phyloP scores from a whole-genome alignment of 106 monocot species.

The Hemerocallis citrina region DNA sequence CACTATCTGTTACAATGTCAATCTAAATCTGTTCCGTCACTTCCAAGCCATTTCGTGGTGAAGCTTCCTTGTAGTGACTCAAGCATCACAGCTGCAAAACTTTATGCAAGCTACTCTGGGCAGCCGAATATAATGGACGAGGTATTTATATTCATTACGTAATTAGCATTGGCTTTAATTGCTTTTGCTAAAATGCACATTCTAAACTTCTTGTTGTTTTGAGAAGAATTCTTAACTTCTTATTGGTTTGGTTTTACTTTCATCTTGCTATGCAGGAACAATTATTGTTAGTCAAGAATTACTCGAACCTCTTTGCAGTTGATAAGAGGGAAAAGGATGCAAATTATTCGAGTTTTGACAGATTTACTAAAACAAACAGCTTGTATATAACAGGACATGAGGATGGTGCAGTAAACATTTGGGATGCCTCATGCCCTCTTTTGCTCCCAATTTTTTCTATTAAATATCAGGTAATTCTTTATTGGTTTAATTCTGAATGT shows the following conservation, averaged over 20 bases:
- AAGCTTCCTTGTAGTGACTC: constrained; percentile 58
- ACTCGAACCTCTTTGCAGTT: constrained; percentile 38
- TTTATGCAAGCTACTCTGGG: constrained; percentile 23
- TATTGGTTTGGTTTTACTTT: not conserved
- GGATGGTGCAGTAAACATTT: constrained; percentile 75
- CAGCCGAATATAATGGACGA: constrained; percentile 23
- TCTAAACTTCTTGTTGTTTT: not conserved
- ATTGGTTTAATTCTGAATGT: not conserved
- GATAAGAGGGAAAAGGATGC: constrained; percentile 39
- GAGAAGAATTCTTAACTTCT: not conserved
- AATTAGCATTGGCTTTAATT: no score
- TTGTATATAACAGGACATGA: constrained; percentile 76
- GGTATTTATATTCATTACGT: constrained; percentile 29
- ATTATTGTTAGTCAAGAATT: constrained; percentile 27
- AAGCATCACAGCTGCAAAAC: constrained; percentile 40
- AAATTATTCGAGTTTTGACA: constrained; percentile 14
- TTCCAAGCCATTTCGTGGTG: constrained; percentile 38
- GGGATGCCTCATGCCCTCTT: constrained; percentile 82
- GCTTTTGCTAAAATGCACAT: not conserved
- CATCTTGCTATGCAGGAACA: constrained; percentile 33
- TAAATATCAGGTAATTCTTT: constrained; percentile 44
- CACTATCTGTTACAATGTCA: constrained; percentile 44
- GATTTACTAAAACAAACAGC: constrained; percentile 36
- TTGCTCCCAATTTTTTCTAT: constrained; percentile 43
- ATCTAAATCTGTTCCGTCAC: constrained; percentile 40